Conservation (phyloP, 2,329 filamentous ascomycete genomes). For the Fusarium lyarnte region DNA sequence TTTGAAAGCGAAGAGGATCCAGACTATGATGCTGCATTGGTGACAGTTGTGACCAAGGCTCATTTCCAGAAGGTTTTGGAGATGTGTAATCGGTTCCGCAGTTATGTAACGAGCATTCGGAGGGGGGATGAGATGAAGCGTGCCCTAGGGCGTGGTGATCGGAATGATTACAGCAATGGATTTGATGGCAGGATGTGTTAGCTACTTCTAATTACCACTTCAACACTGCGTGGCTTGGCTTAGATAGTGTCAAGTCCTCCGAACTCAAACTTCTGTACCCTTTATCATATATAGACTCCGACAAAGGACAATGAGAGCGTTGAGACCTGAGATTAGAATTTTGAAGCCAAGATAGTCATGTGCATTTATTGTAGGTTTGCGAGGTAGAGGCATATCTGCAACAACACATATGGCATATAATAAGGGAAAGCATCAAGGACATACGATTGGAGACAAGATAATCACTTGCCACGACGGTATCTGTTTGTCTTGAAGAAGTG, state of each 20-base stretch:
- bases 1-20: background rate
- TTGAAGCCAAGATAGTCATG: too few relatives aligned
- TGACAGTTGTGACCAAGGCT: background rate
- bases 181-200: background rate
- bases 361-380: too few relatives aligned
- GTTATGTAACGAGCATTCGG: background rate
- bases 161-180: background rate
- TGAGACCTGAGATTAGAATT: too few relatives aligned
- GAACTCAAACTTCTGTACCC: background rate
- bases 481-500: background rate
- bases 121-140: background rate
- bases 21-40: background rate
- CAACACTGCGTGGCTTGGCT: rapidly evolving
- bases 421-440: background rate
- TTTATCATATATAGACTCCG: too few relatives aligned
- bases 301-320: too few relatives aligned
- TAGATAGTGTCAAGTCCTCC: rapidly evolving
- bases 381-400: background rate
- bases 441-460: too few relatives aligned
- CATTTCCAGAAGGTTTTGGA: background rate
- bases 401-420: rapidly evolving
- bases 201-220: background rate
- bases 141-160: background rate
- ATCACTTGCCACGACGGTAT: too few relatives aligned
- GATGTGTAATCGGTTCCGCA: background rate